A percentile compares a stretch with the other conserved stretches of the same genome.
phyloP scores from a whole-genome alignment of 805 yeast genomes.

The Martiniozyma abietophila region DNA sequence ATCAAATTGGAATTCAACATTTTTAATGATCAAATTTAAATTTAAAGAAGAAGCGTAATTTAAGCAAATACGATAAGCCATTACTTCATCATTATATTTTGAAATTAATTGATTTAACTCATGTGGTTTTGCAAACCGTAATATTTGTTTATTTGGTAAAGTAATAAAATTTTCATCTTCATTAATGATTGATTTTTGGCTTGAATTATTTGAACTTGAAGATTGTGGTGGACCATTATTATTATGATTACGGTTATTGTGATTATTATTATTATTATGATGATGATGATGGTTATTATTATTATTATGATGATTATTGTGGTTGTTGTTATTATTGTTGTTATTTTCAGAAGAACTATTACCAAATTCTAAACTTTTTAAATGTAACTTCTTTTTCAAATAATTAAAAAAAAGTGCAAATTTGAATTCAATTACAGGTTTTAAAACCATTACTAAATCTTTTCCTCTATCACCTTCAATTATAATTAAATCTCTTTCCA shows the following conservation, averaged over 20 bases:
- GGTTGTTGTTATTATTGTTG: slow-evolving; percentile 15
- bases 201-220: no score
- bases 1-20: slow-evolving; percentile 77
- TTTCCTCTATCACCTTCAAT: slow-evolving; percentile 83
- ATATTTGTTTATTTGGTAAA: slow-evolving; percentile 68
- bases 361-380: slow-evolving; percentile 38
- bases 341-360: slow-evolving; percentile 19
- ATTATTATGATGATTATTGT: slow-evolving; percentile 11
- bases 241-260: slow-evolving; percentile 9
- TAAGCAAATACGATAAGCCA: slow-evolving; percentile 58
- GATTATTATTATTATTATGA: slow-evolving; percentile 8
- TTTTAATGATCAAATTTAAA: slow-evolving; percentile 50
- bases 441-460: slow-evolving; percentile 64
- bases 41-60: slow-evolving; percentile 32
- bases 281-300: slow-evolving; percentile 20
- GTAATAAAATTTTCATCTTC: slow-evolving; percentile 54
- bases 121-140: slow-evolving; percentile 66
- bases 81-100: slow-evolving; percentile 62
- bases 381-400: slow-evolving; percentile 62
- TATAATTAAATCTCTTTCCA: slow-evolving; percentile 57
- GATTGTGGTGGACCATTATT: slow-evolving; percentile 9
- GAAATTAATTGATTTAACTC: slow-evolving; percentile 54
- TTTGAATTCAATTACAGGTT: slow-evolving; percentile 52
- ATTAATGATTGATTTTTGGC: slow-evolving; percentile 32
- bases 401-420: slow-evolving; percentile 66